Conservation (phyloP, 2,329 filamentous ascomycete species). For the Exophiala phaeomuriformis region DNA sequence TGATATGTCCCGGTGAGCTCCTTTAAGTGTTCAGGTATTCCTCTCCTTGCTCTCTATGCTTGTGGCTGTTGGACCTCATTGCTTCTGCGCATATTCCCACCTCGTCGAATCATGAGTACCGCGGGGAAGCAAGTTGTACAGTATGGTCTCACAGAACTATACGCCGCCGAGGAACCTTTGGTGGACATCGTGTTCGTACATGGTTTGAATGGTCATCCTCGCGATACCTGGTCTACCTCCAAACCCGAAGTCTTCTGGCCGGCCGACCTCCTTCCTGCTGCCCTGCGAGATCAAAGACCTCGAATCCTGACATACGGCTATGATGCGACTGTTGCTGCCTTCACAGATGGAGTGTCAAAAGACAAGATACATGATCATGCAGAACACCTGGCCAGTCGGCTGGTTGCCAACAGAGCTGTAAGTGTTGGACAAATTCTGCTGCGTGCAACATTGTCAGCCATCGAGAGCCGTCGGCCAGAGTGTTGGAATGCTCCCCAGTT, state of each 20-base stretch:
- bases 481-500: neutral
- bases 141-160: slow-evolving; percentile 39
- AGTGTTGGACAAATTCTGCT: slow-evolving; percentile 5
- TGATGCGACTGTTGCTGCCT: slow-evolving; percentile 56
- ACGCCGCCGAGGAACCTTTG: slow-evolving; percentile 33
- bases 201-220: slow-evolving; percentile 59
- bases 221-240: slow-evolving; percentile 53
- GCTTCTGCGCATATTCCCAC: slow-evolving; percentile 1
- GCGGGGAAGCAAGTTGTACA: slow-evolving; percentile 30
- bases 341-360: slow-evolving; percentile 50
- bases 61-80: neutral
- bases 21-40: neutral
- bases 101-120: slow-evolving; percentile 7
- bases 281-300: slow-evolving; percentile 51
- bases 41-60: neutral
- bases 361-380: slow-evolving; percentile 65
- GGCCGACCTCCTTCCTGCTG: slow-evolving; percentile 55
- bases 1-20: slow-evolving; percentile 10
- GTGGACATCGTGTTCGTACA: slow-evolving; percentile 61
- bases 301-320: slow-evolving; percentile 68
- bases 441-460: neutral
- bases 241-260: slow-evolving; percentile 61
- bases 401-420: slow-evolving; percentile 55
- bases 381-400: slow-evolving; percentile 57
- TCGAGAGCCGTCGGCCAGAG: neutral